A percentile compares a stretch with the other conserved stretches of the same genome.
Evolutionary conservation across 1,139 yeast genomes (phyloP).

Genomic region (Pichia kudriavzevii): DNA sequence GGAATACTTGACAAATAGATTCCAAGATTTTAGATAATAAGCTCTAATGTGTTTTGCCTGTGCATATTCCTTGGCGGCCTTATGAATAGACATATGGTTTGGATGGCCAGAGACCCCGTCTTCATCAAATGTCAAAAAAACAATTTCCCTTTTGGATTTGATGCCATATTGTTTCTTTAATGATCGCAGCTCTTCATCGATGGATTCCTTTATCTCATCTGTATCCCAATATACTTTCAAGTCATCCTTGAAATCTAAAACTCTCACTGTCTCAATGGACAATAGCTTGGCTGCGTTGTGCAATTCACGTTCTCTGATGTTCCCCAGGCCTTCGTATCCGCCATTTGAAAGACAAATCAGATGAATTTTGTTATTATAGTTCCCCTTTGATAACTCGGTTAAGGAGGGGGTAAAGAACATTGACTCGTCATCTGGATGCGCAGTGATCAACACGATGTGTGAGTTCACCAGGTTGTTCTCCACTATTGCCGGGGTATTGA

Average conservation of each 20-base stretch:
- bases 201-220: conserved; percentile 30
- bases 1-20: conserved; percentile 44
- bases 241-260: conserved; percentile 61
- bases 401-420: conserved; percentile 92
- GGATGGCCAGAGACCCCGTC: conserved; percentile 79
- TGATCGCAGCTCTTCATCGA: conserved; percentile 8
- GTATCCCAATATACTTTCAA: conserved; percentile 65
- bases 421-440: conserved; percentile 98
- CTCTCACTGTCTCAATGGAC: conserved; percentile 41
- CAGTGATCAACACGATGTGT: conserved; percentile 46
- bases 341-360: conserved; percentile 76
- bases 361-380: conserved; percentile 44
- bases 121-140: conserved; percentile 73
- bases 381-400: conserved; percentile 41
- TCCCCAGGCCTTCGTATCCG: conserved; percentile 67
- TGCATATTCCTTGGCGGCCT: conserved; percentile 43
- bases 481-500: conserved; percentile 18
- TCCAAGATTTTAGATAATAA: conserved; percentile 35
- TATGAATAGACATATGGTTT: conserved; percentile 66
- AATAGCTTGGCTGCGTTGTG: conserved; percentile 47
- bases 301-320: conserved; percentile 52
- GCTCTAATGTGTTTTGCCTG: conserved; percentile 11
- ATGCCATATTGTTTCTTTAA: conserved; percentile 9
- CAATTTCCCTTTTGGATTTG: conserved; percentile 24
- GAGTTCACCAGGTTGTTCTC: conserved; percentile 16